A percentile compares a stretch with the other conserved stretches of the same genome.
phyloP scores from a whole-genome alignment of 768 basidiomycete genomes.

The Serendipita vermifera region DNA sequence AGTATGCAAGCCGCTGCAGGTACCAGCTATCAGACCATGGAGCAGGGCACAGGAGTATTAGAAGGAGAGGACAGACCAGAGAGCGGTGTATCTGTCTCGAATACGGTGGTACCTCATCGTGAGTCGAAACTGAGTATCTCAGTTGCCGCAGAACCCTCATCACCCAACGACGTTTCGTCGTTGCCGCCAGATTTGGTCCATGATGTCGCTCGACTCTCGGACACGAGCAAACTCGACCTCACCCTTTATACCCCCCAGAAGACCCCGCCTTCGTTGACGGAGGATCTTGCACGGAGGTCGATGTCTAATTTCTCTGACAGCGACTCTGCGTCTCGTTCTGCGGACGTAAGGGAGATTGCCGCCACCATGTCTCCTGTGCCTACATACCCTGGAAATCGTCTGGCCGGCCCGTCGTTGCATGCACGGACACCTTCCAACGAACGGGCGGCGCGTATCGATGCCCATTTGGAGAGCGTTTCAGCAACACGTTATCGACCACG shows the following conservation, averaged over 20 bases:
- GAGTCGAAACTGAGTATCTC: too few species aligned
- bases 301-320: not conserved
- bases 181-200: not conserved
- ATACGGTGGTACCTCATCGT: too few species aligned
- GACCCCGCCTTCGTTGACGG: not conserved
- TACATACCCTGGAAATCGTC: not conserved
- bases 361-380: not conserved
- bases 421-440: not conserved
- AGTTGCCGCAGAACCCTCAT: not conserved
- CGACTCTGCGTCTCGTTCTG: not conserved
- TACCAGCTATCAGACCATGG: too few species aligned
- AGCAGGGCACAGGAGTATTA: too few species aligned
- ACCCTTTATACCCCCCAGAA: not conserved
- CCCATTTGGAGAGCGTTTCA: constrained; percentile 6
- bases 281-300: not conserved
- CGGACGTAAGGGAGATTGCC: not conserved
- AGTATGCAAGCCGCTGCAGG: not conserved
- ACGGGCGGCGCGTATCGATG: constrained; percentile 5
- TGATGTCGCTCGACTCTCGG: not conserved
- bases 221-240: constrained; percentile 1
- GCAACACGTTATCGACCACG: not conserved
- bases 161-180: not conserved
- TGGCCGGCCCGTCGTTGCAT: not conserved
- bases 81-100: too few species aligned
- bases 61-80: too few species aligned